Evolutionary conservation across 2,329 filamentous ascomycete species (phyloP), one percentile per base, ranked within the genome.

Genomic region (Didymella keratinophila): DNA sequence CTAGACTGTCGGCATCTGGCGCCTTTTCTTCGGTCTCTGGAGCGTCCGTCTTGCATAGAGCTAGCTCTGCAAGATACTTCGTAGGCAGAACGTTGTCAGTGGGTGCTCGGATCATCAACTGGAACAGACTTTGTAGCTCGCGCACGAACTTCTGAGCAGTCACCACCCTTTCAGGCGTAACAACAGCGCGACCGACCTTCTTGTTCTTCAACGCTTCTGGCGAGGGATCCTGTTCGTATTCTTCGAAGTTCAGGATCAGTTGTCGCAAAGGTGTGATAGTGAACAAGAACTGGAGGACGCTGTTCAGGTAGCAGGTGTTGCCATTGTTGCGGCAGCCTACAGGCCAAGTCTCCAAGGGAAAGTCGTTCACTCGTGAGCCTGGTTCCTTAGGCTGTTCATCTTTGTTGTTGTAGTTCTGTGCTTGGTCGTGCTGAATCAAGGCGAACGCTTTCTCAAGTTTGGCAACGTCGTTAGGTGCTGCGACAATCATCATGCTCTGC

Each of bases 281-380:
- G 74, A 96, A 97, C 65, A 97, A 90, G 73, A 96, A 98, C 70
- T 99, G 95, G 10, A 99, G 82, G 47, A 99, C 85, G 78, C 94
- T 98, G 80, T 99, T 99, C 53, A 99, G 83, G 71, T 99, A 99
- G 76, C 95, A 99, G 0, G 96, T 99, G 71, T 99, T 99, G 58
- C 95, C 93, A 56, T 98, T 96, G 68, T 98, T 99, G 63, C 88
- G 86, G 6, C 98, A 83, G 0, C 95, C 95, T 21, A 96, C 91
- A 0, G 95, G 95, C 76, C 91, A 87, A 28, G 85, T 63, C 1
- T 81, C 45, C 78, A 76, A 58, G 68, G 75, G 72, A 54, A 75
- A 70, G 42, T 63, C 58, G 34, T 68, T 69, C 23, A 66, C 55
- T 43, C 67, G 59, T 37, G 62, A 56, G 20, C 57, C 62, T 56